phyloP scores from a whole-genome alignment of 2,329 filamentous ascomycete species.

The Nigrograna mackinnonii region DNA sequence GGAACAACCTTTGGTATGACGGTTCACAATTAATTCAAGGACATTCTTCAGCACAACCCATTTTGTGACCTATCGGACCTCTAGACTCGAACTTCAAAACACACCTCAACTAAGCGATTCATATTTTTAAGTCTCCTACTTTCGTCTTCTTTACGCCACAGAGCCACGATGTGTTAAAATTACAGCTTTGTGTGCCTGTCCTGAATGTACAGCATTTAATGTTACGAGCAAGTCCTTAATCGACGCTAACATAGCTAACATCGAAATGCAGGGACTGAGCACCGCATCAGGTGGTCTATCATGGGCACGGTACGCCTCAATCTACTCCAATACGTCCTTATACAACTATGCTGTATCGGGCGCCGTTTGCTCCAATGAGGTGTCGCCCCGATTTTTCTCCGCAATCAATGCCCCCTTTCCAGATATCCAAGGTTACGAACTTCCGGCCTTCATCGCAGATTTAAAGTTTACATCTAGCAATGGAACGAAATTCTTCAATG shows the following conservation, averaged over 20 bases:
- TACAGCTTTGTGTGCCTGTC: not conserved
- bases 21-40: not conserved
- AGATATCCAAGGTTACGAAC: conserved; percentile 51
- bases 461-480: conserved; percentile 33
- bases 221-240: not conserved
- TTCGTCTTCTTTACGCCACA: no score
- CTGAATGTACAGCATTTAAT: not conserved
- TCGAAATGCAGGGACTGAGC: conserved; percentile 44
- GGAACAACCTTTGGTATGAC: conserved; percentile 50
- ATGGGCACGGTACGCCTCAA: conserved; percentile 70
- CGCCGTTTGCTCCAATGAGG: conserved; percentile 71
- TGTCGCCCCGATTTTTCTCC: conserved; percentile 60
- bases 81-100: no score
- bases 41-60: not conserved
- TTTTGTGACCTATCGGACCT: no score
- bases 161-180: no score
- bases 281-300: conserved; percentile 68
- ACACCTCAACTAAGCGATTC: no score
- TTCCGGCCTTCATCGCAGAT: conserved; percentile 53
- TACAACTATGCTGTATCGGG: conserved; percentile 75
- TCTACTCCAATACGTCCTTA: conserved; percentile 58
- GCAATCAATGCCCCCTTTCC: conserved; percentile 62
- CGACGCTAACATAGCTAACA: no score
- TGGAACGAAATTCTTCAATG: conserved; percentile 47
- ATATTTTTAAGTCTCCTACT: no score